Conservation (phyloP, 257 asterid genomes). For the Ophiorrhiza pumila region DNA sequence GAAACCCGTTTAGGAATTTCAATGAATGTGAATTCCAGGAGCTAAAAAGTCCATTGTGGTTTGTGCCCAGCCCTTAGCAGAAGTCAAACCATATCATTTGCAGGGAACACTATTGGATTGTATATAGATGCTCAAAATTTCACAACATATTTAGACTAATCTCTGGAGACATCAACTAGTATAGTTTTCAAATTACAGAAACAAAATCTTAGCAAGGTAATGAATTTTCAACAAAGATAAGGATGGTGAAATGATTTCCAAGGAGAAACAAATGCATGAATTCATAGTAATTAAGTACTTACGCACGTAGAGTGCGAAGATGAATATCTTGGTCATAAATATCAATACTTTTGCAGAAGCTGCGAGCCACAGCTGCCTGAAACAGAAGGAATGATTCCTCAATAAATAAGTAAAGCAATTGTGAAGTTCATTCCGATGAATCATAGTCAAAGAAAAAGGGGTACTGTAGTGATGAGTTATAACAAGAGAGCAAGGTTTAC, state of each 20-base stretch:
- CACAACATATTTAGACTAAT: neutral
- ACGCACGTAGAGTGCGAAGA: conserved; percentile 75
- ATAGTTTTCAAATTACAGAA: neutral
- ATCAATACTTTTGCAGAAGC: conserved; percentile 80
- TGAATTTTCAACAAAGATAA: neutral
- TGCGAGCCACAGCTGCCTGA: conserved; percentile 86
- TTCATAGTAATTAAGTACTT: conserved; percentile 33
- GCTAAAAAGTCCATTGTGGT: neutral
- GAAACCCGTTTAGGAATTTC: neutral
- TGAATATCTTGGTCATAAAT: conserved; percentile 92
- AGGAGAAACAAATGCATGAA: neutral
- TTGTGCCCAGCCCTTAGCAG: neutral
- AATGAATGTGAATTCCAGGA: neutral
- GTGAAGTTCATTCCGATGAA: neutral
- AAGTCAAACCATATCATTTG: neutral
- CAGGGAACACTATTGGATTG: neutral
- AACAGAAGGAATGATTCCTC: conserved; percentile 13
- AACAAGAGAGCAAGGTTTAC: neutral
- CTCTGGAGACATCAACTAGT: neutral
- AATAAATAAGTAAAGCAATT: neutral
- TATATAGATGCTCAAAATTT: neutral
- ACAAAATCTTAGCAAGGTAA: neutral
- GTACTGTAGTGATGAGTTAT: neutral
- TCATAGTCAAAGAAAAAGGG: no score
- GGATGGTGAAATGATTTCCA: neutral